phyloP scores from a whole-genome alignment of 257 asterid species.

The Rehmannia glutinosa region DNA sequence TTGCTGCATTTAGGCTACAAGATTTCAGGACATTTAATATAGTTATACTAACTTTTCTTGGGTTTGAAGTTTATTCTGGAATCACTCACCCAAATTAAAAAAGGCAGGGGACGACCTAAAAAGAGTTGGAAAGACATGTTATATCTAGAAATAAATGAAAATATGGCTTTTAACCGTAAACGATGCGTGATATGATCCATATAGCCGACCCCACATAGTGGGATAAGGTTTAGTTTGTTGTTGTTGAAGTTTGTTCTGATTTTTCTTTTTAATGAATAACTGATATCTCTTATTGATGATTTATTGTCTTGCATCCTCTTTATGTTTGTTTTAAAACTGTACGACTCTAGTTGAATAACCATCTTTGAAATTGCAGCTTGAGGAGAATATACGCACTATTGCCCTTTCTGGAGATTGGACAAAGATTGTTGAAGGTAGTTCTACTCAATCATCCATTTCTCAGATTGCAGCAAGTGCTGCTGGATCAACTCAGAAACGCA shows the following conservation, averaged over 20 bases:
- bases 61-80: not conserved
- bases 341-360: conserved; percentile 21
- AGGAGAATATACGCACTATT: conserved; percentile 63
- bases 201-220: no score
- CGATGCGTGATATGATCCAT: no score
- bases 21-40: not conserved
- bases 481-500: conserved; percentile 65
- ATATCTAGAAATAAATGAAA: no score
- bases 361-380: conserved; percentile 50
- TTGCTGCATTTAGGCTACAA: no score
- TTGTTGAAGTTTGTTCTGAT: no score
- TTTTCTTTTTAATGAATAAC: not conserved
- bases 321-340: conserved; percentile 14
- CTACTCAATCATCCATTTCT: conserved; percentile 43
- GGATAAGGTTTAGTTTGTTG: no score
- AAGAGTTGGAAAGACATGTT: no score
- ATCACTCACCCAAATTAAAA: no score
- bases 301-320: conserved; percentile 3
- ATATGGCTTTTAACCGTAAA: no score
- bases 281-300: not conserved
- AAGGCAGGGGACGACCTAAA: no score
- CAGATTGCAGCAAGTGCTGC: conserved; percentile 41
- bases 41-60: not conserved
- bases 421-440: conserved; percentile 52
- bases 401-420: conserved; percentile 78